A percentile compares a stretch with the other conserved stretches of the same genome.
These are phyloP conservation scores for Saccharomycopsis babjevae DNA, from an alignment of 805 yeast species.

Conservation along the genomic window DNA sequence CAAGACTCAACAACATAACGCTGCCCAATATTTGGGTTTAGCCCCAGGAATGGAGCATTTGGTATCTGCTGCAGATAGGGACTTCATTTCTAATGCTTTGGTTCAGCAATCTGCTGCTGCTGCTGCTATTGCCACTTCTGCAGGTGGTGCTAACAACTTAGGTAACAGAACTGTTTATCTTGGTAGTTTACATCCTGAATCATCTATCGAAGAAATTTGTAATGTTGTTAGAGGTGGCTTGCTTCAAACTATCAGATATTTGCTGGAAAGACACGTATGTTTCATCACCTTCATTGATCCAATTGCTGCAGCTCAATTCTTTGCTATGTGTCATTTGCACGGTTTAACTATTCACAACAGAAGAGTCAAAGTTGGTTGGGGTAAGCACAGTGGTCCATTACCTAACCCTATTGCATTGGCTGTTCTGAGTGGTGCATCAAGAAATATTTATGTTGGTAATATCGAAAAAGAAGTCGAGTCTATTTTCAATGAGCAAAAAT, in stretches of 20 bases:
- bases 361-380: slow-evolving; percentile 93
- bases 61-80: slow-evolving; percentile 56
- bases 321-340: slow-evolving; percentile 85
- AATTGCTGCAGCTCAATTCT: slow-evolving; percentile 94
- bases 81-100: slow-evolving; percentile 54
- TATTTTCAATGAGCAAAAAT: slow-evolving; percentile 42
- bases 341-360: slow-evolving; percentile 81
- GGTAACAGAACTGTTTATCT: slow-evolving; percentile 91
- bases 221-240: slow-evolving; percentile 94
- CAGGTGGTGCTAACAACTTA: slow-evolving; percentile 85
- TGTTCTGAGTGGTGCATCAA: slow-evolving; percentile 85
- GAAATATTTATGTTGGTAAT: slow-evolving; percentile 84
- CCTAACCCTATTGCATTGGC: slow-evolving; percentile 81
- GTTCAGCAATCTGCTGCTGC: slow-evolving; percentile 95
- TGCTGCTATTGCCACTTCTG: slow-evolving; percentile 90
- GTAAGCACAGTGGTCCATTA: slow-evolving; percentile 89
- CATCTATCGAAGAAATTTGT: slow-evolving; percentile 86
- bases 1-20: slow-evolving; percentile 92
- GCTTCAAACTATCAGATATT: slow-evolving; percentile 69
- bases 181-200: slow-evolving; percentile 82
- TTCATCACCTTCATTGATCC: slow-evolving; percentile 95
- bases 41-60: slow-evolving; percentile 83
- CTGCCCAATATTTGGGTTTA: slow-evolving; percentile 86
- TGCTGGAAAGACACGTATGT: slow-evolving; percentile 82
- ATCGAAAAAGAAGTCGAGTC: slow-evolving; percentile 36